Evolutionary conservation across 2,329 filamentous ascomycete genomes (phyloP).

Genomic region (Colletotrichum simmondsii): DNA sequence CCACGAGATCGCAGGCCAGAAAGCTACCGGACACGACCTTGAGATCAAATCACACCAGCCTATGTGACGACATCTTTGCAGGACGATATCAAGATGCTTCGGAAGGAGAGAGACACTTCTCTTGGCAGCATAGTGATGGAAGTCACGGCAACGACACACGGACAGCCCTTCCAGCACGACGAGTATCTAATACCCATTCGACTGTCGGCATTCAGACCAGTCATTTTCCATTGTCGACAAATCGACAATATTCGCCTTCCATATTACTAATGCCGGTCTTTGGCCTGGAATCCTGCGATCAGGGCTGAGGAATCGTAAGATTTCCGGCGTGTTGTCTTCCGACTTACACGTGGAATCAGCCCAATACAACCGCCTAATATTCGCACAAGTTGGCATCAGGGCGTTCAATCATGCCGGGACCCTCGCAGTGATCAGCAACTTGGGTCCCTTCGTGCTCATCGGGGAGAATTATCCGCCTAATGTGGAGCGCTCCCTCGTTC

Average conservation of each 20-base stretch:
- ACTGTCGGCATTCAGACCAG: slow-evolving; percentile 48
- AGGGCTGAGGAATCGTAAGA: background rate
- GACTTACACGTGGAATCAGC: slow-evolving; percentile 48
- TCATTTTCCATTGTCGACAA: slow-evolving; percentile 52
- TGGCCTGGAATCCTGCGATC: slow-evolving; percentile 39
- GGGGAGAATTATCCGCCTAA: slow-evolving; percentile 43
- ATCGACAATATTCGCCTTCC: slow-evolving; percentile 48
- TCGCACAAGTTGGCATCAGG: slow-evolving; percentile 37
- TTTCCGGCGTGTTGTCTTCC: background rate
- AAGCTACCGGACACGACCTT: no score
- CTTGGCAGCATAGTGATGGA: background rate
- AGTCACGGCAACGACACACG: background rate
- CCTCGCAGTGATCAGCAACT: slow-evolving; percentile 40
- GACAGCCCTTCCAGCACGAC: background rate
- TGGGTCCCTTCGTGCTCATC: slow-evolving; percentile 42
- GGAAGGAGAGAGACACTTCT: background rate
- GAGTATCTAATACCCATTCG: slow-evolving; percentile 35
- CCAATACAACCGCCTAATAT: slow-evolving; percentile 44
- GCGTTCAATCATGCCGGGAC: slow-evolving; percentile 43
- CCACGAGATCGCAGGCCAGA: background rate
- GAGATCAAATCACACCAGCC: background rate
- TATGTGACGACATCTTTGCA: background rate
- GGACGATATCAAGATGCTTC: background rate
- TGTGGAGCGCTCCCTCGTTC: slow-evolving; percentile 45
- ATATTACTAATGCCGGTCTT: slow-evolving; percentile 47